These are phyloP conservation scores for Cyclocybe aegerita DNA, from an alignment of 768 basidiomycete genomes.

Conservation along the genomic window DNA sequence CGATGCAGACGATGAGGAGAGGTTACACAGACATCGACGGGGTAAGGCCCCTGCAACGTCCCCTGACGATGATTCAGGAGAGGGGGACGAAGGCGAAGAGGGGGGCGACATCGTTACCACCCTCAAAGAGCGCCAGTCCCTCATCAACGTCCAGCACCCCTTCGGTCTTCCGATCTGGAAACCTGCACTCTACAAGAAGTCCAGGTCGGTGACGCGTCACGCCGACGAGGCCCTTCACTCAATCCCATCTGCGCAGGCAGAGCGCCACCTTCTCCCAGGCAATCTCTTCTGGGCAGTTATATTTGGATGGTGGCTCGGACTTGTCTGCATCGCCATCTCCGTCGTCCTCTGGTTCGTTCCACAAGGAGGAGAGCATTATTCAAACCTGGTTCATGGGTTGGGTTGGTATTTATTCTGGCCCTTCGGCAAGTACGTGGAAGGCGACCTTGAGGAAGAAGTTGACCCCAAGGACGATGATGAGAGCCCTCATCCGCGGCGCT, in stretches of 20 bases:
- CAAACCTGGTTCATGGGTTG: slow-evolving; percentile 84
- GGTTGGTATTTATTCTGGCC: slow-evolving; percentile 99
- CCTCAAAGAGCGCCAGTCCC: slow-evolving; percentile 91
- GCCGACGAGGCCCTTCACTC: slow-evolving; percentile 94
- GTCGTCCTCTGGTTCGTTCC: slow-evolving; percentile 71
- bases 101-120: slow-evolving; percentile 86
- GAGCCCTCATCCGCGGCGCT: slow-evolving; percentile 25
- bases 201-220: slow-evolving; percentile 92
- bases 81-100: slow-evolving; percentile 40
- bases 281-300: slow-evolving; percentile 90
- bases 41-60: slow-evolving; percentile 44
- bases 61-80: slow-evolving; percentile 30
- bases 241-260: slow-evolving; percentile 89
- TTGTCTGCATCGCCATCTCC: slow-evolving; percentile 68
- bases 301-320: slow-evolving; percentile 93
- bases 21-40: slow-evolving; percentile 25
- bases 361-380: slow-evolving; percentile 80
- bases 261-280: slow-evolving; percentile 89
- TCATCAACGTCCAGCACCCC: slow-evolving; percentile 98
- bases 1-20: slow-evolving; percentile 33
- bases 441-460: slow-evolving; percentile 43
- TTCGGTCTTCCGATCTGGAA: slow-evolving; percentile 99
- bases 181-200: slow-evolving; percentile 97
- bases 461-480: slow-evolving; percentile 37
- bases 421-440: slow-evolving; percentile 98